These are phyloP conservation scores for Powellomyces hirtus DNA, from an alignment of 192 early-diverging fungal genomes.

Conservation along the genomic window DNA sequence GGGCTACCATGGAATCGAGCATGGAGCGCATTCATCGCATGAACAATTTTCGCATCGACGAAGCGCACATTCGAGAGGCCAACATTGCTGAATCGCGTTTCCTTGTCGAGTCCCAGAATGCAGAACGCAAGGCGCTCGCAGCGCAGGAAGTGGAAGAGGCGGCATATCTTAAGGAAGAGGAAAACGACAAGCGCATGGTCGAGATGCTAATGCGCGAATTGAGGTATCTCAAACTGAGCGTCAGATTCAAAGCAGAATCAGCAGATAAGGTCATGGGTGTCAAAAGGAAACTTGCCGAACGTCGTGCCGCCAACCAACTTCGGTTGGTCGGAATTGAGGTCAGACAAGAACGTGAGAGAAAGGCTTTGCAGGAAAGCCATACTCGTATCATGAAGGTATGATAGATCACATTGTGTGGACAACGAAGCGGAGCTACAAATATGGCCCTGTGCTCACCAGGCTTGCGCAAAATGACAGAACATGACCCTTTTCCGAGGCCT, in stretches of 20 bases:
- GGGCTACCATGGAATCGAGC: constrained; percentile 14
- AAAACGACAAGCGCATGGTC: constrained; percentile 28
- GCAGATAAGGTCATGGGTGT: constrained; percentile 18
- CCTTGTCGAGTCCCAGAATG: constrained; percentile 21
- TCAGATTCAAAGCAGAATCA: constrained; percentile 6
- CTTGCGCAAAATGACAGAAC: no score
- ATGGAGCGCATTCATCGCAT: constrained; percentile 29
- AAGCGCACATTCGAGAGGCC: constrained; percentile 31
- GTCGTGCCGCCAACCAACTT: constrained; percentile 7
- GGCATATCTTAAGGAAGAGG: constrained; percentile 27
- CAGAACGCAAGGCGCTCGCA: constrained; percentile 13
- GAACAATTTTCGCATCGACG: constrained; percentile 39
- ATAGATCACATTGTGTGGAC: not conserved
- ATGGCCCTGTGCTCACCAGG: no score
- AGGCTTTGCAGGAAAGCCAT: constrained; percentile 27
- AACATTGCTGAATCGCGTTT: constrained; percentile 31
- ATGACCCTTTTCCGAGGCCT: constrained; percentile 30
- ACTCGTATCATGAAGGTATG: constrained; percentile 27
- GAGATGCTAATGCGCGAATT: constrained; percentile 26
- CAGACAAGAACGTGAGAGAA: constrained; percentile 31
- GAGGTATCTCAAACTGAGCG: constrained; percentile 23
- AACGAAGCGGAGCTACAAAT: no score
- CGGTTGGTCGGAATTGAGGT: constrained; percentile 20
- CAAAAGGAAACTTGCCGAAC: constrained; percentile 25
- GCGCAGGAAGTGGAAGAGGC: constrained; percentile 21